Conservation (phyloP, 257 asterid genomes). For the Nicotiana benthamiana region DNA sequence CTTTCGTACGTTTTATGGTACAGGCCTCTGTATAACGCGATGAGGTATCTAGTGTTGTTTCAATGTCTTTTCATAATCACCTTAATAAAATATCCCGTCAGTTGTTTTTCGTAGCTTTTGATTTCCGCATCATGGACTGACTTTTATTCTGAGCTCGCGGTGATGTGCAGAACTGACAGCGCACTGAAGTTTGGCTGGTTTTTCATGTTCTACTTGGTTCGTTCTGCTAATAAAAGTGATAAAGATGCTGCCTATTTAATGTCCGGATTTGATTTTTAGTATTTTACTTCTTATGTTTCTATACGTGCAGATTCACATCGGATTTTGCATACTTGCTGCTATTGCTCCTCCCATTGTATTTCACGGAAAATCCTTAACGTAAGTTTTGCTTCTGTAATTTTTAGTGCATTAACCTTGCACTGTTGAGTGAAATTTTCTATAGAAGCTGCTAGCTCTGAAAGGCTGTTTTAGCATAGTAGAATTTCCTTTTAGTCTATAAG, state of each 20-base stretch:
- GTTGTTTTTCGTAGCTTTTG: not conserved
- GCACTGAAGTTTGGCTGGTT: conserved; percentile 93
- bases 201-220: conserved; percentile 83
- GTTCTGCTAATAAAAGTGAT: not conserved
- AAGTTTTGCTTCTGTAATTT: conserved; percentile 19
- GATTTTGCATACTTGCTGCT: conserved; percentile 91
- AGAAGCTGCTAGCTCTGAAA: not conserved
- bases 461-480: not conserved
- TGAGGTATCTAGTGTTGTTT: conserved; percentile 48
- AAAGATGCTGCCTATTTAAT: not conserved
- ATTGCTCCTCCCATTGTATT: conserved; percentile 95
- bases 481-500: not conserved
- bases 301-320: conserved; percentile 76
- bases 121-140: not conserved
- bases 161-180: conserved; percentile 79
- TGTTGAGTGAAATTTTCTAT: not conserved
- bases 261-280: not conserved
- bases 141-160: not conserved
- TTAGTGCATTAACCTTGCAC: not conserved
- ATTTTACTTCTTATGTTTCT: not conserved
- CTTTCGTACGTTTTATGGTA: conserved; percentile 89
- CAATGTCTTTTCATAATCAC: not conserved
- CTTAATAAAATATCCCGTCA: not conserved
- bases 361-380: conserved; percentile 86
- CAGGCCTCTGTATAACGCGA: conserved; percentile 88